Conservation (phyloP, 768 basidiomycete genomes). For the Tricholoma sp. region DNA sequence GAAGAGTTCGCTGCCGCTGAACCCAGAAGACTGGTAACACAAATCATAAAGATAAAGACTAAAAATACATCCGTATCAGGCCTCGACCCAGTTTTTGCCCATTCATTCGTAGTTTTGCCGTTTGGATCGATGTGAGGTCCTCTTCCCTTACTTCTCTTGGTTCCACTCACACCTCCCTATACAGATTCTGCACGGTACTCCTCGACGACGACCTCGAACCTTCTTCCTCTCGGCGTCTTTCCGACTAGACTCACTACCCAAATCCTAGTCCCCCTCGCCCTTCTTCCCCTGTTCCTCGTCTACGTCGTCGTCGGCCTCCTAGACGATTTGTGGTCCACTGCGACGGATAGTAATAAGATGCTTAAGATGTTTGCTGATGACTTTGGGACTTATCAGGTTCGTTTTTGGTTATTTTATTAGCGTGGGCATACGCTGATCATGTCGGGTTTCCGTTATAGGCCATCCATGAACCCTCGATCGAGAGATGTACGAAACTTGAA, state of each 20-base stretch:
- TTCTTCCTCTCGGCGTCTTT: slow-evolving; percentile 94
- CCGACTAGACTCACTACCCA: slow-evolving; percentile 65
- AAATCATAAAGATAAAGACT: no score
- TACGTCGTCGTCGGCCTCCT: slow-evolving; percentile 34
- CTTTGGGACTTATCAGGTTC: slow-evolving; percentile 86
- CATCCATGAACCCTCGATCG: slow-evolving; percentile 76
- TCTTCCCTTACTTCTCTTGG: background rate
- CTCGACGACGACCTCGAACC: slow-evolving; percentile 93
- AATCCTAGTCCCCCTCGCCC: slow-evolving; percentile 40
- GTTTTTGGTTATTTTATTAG: no score
- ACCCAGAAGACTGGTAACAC: no score
- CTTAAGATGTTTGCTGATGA: slow-evolving; percentile 90
- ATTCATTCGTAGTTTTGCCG: no score
- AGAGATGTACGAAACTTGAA: slow-evolving; percentile 75
- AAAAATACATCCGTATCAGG: no score
- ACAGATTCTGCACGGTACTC: slow-evolving; percentile 96
- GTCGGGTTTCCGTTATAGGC: no score
- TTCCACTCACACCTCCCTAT: background rate
- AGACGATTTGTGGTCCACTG: slow-evolving; percentile 84
- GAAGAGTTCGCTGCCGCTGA: no score
- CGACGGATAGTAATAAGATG: slow-evolving; percentile 88
- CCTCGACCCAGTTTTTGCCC: no score
- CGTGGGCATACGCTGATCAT: no score
- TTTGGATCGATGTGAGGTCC: no score
- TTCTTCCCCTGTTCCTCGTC: no score